These are phyloP conservation scores for Sphaerulina vaccinii DNA, from an alignment of 2,329 filamentous ascomycete genomes.

Conservation along the genomic window DNA sequence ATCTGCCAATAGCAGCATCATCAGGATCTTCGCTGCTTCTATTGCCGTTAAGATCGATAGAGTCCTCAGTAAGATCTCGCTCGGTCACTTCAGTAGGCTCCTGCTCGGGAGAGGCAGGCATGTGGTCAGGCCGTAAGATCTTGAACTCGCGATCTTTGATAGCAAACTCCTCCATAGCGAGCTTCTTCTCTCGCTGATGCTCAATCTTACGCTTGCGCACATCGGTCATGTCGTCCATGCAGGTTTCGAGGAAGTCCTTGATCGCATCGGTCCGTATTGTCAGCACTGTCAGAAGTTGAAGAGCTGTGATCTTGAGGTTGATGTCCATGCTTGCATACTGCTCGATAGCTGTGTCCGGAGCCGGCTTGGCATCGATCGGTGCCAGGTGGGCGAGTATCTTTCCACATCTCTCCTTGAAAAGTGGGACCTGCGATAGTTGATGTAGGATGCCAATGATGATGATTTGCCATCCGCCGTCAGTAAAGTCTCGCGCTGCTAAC, in stretches of 20 bases:
- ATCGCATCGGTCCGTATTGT: constrained; percentile 83
- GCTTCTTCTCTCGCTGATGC: constrained; percentile 73
- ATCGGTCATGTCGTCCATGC: constrained; percentile 88
- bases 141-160: constrained; percentile 48
- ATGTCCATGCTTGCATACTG: constrained; percentile 77
- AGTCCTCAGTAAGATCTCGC: constrained; percentile 33
- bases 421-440: constrained; percentile 75
- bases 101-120: constrained; percentile 59
- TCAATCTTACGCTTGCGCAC: constrained; percentile 96
- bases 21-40: constrained; percentile 57
- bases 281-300: constrained; percentile 84
- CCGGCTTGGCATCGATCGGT: constrained; percentile 72
- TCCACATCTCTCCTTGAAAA: constrained; percentile 70
- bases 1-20: constrained; percentile 67
- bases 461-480: constrained; percentile 84
- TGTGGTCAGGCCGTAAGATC: constrained; percentile 69
- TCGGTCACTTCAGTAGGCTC: constrained; percentile 40
- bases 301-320: constrained; percentile 74
- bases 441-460: constrained; percentile 85
- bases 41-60: constrained; percentile 61
- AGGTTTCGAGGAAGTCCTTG: constrained; percentile 85
- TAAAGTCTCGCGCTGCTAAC: constrained; percentile 78
- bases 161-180: constrained; percentile 55
- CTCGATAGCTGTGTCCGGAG: constrained; percentile 67
- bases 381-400: constrained; percentile 77